These are phyloP conservation scores for Didymella lethalis DNA, from an alignment of 2,329 filamentous ascomycete genomes.

Conservation along the genomic window DNA sequence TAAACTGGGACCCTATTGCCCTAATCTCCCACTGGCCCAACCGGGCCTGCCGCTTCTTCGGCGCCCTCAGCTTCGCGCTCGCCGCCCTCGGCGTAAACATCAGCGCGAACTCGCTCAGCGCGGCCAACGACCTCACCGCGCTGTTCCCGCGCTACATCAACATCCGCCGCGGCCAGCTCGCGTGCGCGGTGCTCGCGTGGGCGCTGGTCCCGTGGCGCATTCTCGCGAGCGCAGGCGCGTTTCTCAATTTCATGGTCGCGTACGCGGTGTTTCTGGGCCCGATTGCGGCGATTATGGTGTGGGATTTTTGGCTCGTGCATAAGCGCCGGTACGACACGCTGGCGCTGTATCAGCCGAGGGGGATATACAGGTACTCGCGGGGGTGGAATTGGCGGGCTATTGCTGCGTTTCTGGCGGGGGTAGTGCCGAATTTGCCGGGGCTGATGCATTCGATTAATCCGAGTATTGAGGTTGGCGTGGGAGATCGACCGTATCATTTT, in stretches of 20 bases:
- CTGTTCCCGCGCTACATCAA: constrained; percentile 63
- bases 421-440: constrained; percentile 65
- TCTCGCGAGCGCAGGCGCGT: constrained; percentile 51
- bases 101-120: constrained; percentile 61
- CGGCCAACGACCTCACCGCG: constrained; percentile 63
- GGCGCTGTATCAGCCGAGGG: constrained; percentile 60
- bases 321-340: constrained; percentile 58
- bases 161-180: constrained; percentile 58
- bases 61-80: constrained; percentile 55
- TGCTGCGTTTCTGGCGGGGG: constrained; percentile 64
- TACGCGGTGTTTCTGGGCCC: constrained; percentile 72
- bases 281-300: constrained; percentile 67
- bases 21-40: constrained; percentile 51
- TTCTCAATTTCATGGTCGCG: constrained; percentile 69
- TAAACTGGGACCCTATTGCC: constrained; percentile 56
- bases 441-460: constrained; percentile 57
- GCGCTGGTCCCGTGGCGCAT: constrained; percentile 59
- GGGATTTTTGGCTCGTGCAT: constrained; percentile 68
- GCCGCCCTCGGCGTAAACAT: constrained; percentile 63
- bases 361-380: constrained; percentile 60
- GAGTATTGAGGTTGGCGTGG: constrained; percentile 54
- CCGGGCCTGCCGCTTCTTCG: constrained; percentile 53
- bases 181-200: constrained; percentile 56
- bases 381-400: constrained; percentile 69
- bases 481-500: constrained; percentile 66